Evolutionary conservation across 345 rosid genomes (phyloP), one percentile per base, ranked within the genome.

Genomic region (Kernera saxatilis): DNA sequence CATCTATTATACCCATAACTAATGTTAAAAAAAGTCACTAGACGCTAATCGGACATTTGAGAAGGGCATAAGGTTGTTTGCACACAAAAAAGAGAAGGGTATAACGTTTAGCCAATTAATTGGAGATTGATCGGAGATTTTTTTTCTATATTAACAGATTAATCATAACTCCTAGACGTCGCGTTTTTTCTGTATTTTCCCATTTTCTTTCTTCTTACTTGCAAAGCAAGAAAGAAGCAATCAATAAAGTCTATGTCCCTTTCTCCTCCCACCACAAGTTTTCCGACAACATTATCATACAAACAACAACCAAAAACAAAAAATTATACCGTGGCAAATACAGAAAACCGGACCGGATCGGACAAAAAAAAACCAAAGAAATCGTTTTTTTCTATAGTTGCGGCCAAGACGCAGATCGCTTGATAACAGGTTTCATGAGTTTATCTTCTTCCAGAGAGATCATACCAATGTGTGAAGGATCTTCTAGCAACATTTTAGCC

Each of bases 391-490:
- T 8, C n/a, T 29, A 74, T 30, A 74, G 78, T 59, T 59, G 73
- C 10, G 78, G 78, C 90, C 90, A 86, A 15, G 90, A 86, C 17
- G 84, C 77, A 67, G 90, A 86, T 77, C 90, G 77, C 81, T 86
- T 88, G 39, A 88, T 57, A 19, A 84, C 76, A 22, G 93, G 86
- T 73, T 88, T 88, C 87, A 84, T 84, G 64, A 77, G 84, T 76
- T 74, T 88, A 78, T 88, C 93, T 78, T 88, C 88, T 72, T 88
- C 90, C 1, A 88, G 75, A 49, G 93, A 82, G 17, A 88, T 84
- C 88, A 88, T 84, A 18, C 88, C 88, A 64, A 88, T 72, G 73
- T 88, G 90, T 9, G 93, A 86, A 51, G 93, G 93, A 71, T 88
- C 90, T 81, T 88, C 93, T 6, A 88, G 78, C 82, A 88, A 62